Base-by-base conservation (phyloP, 2,329 filamentous ascomycete species). In the Akanthomyces lecanii region DNA sequence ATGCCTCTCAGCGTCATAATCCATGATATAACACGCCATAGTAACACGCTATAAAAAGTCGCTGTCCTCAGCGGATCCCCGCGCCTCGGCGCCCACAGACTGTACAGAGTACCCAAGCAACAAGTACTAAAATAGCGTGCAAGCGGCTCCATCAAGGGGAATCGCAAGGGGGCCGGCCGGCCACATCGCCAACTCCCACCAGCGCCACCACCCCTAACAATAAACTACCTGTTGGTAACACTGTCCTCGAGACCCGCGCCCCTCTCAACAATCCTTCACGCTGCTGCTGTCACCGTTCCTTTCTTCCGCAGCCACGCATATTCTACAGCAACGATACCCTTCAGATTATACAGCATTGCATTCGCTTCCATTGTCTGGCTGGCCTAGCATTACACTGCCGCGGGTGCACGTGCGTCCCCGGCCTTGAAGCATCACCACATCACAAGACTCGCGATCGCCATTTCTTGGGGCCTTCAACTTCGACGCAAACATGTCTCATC, bases 401-500 rank as follows among this genome's bases (percentile, higher is more conserved):
- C 60, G 25, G 51, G 47, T 53, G 61, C 61, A 63, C 55, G 55
- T 63, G 61, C 61, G 40, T 59, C 47, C 25, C 21, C 3, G 6
- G 54, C 55, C 36, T 47, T 25, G n/a, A 53, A 40, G n/a, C 40
- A 52, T 54, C 47, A 54, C 48, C n/a, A 21, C 47, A 48, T 52
- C 47, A 63, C 61, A 53, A 58, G 45, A 36, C 28, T 45, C 8
- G 47, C 61, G 4, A 45, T 18, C 53, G 18, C 28, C 25, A 40
- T 28, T 44, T 21, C 40, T 48, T 50, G 10, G 51, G 21, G n/a
- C 30, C 28, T 25, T 16, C 28, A 21, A 45, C 18, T n/a, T 36
- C 36, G 14, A 63, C 54, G 48, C 53, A 58, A 65, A 21, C 62
- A 69, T 69, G 68, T 65, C 68, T 44, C 64, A 69, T 36, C 57